These are phyloP conservation scores for Pseudogymnoascus sp. DNA, from an alignment of 2,329 filamentous ascomycete species.

Conservation along the genomic window DNA sequence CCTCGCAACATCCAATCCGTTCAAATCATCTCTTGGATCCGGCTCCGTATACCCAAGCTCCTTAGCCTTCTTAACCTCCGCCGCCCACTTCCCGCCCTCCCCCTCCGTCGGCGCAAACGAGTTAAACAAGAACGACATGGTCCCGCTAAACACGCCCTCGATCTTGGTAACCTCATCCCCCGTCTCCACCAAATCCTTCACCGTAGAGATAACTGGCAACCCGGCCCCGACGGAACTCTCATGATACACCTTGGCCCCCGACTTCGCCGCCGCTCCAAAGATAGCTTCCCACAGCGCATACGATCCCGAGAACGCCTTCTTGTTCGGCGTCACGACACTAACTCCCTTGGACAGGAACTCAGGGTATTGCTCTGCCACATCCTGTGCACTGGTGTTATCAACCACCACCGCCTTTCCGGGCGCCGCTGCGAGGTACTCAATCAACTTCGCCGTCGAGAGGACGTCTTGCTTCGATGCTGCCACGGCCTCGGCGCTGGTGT, in stretches of 20 bases:
- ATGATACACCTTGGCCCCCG: conserved; percentile 81
- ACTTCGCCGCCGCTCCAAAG: conserved; percentile 61
- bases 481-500: conserved; percentile 54
- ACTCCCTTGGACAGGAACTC: conserved; percentile 72
- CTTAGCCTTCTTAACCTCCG: conserved; percentile 87
- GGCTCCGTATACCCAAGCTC: conserved; percentile 87
- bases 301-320: conserved; percentile 88
- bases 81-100: conserved; percentile 74
- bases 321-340: conserved; percentile 93
- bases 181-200: conserved; percentile 90
- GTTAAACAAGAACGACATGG: conserved; percentile 98
- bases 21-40: conserved; percentile 78
- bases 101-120: conserved; percentile 79
- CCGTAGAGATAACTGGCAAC: conserved; percentile 83
- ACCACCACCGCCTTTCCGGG: conserved; percentile 76
- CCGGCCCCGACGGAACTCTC: conserved; percentile 93
- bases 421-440: conserved; percentile 68
- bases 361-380: conserved; percentile 77
- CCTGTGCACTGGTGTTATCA: conserved; percentile 91
- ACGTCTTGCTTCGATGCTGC: conserved; percentile 56
- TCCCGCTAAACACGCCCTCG: conserved; percentile 95
- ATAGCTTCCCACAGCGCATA: conserved; percentile 82
- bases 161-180: conserved; percentile 88
- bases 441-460: conserved; percentile 60
- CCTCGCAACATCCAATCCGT: conserved; percentile 83